Evolutionary conservation across 345 rosid species (phyloP).

Genomic region (Clarkia xantiana): DNA sequence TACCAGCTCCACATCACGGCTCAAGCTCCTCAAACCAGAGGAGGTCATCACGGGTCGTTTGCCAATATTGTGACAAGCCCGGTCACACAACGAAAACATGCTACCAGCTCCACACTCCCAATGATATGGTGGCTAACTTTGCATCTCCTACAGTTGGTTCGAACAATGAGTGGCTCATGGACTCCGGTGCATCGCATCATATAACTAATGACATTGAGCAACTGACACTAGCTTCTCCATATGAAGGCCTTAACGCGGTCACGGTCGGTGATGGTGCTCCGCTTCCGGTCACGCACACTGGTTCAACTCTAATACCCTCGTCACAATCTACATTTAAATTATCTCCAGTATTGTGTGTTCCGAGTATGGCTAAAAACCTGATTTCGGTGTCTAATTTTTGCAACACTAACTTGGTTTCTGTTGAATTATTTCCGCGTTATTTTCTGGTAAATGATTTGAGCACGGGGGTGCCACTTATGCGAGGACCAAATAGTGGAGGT

Average conservation of each 20-base stretch:
- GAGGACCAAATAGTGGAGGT: not conserved
- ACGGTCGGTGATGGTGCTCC: slow-evolving; percentile 3
- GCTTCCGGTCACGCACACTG: slow-evolving; percentile 1
- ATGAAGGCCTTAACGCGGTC: slow-evolving; percentile 3
- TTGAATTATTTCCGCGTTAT: too few species aligned
- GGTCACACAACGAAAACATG: not conserved
- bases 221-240: not conserved
- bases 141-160: not conserved
- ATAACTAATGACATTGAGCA: not conserved
- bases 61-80: too few species aligned
- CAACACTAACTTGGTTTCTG: too few species aligned
- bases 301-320: too few species aligned
- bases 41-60: too few species aligned
- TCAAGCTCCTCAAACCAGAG: not conserved
- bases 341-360: too few species aligned
- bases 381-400: too few species aligned
- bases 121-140: not conserved
- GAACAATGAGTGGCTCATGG: not conserved
- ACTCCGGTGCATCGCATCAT: not conserved
- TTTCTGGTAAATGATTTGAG: slow-evolving; percentile 5
- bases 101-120: not conserved
- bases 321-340: too few species aligned
- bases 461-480: not conserved
- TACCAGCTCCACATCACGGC: not conserved
- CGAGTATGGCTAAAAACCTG: too few species aligned